Base-by-base conservation (phyloP, 2,329 filamentous ascomycete genomes). In the Diaporthe australafricana region DNA sequence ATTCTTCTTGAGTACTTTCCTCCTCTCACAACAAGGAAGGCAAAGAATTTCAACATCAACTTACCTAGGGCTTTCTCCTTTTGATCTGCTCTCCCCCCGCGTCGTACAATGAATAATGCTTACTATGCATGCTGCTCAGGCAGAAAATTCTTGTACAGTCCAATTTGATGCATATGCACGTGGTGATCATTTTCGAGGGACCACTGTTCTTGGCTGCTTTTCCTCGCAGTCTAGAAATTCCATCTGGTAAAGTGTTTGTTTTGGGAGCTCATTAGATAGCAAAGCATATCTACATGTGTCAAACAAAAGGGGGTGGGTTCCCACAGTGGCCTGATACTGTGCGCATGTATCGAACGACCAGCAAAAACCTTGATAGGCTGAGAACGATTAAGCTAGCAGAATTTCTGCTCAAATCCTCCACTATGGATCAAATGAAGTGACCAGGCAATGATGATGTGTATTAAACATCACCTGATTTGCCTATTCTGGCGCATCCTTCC, bases 271-370 rank as follows among this genome's bases (percentile, higher is more conserved):
- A 22, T 2, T 63, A 25, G 42, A n/a, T 48, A 25, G 27, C 20
- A 17, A 38, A 30, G 45, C 7, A 38, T 38, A 30, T 50, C 42
- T 1, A 20, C 22, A 20, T 50, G 27, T 50, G 60, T 50, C 45
- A 50, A 25, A 6, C 30, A 50, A 65, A 65, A 65, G 45, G 60
- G 45, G 60, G 45, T 65, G 45, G 60, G 45, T 65, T 27, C 14
- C 60, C 60, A 65, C 60, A 65, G 45, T 65, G 60, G 60, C 50
- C 45, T 50, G 60, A 65, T 65, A 65, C 60, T 50, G 45, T 50
- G 45, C 60, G 25, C 60, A 50, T 48, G 1, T 27, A 45, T 65
- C 60, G 45, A 35, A 65, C 45, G 60, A 65, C 60, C 27, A 50
- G n/a, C 32, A 38, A 65, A 65, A 65, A 25, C 20, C 48, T 20